Base-by-base conservation (phyloP, 2,329 filamentous ascomycete species). In the Penicillium thymicola region DNA sequence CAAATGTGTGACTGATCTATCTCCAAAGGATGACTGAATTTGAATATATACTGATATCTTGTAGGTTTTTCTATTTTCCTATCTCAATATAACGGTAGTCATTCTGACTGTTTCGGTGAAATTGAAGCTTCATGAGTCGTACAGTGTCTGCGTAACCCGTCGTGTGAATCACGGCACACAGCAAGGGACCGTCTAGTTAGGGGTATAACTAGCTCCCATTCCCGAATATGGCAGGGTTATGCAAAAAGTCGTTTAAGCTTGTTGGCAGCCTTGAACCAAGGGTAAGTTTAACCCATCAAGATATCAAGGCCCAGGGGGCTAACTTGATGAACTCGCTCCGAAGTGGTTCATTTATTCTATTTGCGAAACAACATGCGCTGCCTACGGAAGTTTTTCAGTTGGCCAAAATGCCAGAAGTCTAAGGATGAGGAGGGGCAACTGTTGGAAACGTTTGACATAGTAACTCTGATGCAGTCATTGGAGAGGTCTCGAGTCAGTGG, bases 361-460 rank as follows among this genome's bases (percentile, higher is more conserved):
- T 2, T 32, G 28, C 13, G 4, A 13, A 14, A 25, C 5, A 48
- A 18, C 9, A 65, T 65, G 63, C 57, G 34, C 43, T 60, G 54
- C n/a, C 47, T 63, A 13, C 59, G 51, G 56, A 55, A 13, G 34
- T 32, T 65, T 18, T 62, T 61, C 56, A 56, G 48, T 25, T 62
- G 60, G 64, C 13, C 56, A 1, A 62, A 57, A 41, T 51, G 54
- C 2, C 52, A 51, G 25, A 61, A 54, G 32, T 10, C 41, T 6
- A 40, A 46, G 6, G 51, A 60, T 11, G 56, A 62, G n/a, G 63
- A 58, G 5, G 43, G 28, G 16, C 53, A 61, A 14, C 43, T 58
- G 5, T 11, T 56, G 11, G 28, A 56, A 4, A 52, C 34, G 6
- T 43, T 52, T 4, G 51, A 51, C 28, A 51, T 56, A 18, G 36